Evolutionary conservation across 805 yeast genomes (phyloP).

Genomic region (Kuraishia hungarica): DNA sequence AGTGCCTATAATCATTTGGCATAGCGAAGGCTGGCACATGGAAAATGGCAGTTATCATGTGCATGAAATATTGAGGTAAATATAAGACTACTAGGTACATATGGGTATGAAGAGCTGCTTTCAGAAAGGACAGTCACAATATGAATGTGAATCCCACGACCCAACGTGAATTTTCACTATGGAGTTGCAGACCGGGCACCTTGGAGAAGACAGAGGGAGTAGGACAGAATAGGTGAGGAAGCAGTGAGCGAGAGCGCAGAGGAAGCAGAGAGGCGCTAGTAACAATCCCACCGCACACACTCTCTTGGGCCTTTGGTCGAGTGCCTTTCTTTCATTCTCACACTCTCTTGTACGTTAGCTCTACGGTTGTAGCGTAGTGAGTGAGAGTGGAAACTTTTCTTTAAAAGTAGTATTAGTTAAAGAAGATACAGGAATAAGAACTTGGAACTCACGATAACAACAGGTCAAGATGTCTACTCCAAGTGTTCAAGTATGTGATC

Average conservation of each 20-base stretch:
- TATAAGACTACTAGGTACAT: background rate
- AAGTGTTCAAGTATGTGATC: constrained; percentile 78
- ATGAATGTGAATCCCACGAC: background rate
- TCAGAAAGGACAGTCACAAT: background rate
- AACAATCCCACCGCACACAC: background rate
- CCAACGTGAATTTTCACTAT: background rate
- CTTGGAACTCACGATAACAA: background rate
- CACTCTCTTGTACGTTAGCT: constrained; percentile 3
- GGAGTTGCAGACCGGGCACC: background rate
- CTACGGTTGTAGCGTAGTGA: background rate
- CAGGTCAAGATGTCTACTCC: constrained; percentile 41
- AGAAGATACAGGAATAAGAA: background rate
- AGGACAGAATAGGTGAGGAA: background rate
- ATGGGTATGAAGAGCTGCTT: background rate
- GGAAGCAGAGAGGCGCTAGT: background rate
- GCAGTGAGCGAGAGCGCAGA: background rate
- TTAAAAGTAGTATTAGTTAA: background rate
- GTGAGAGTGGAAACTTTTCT: background rate
- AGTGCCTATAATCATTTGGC: background rate
- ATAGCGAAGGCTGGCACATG: background rate
- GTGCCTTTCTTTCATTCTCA: constrained; percentile 3
- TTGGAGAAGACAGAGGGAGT: background rate
- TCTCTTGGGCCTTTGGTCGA: background rate
- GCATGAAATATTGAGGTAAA: background rate
- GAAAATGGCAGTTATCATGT: background rate